phyloP scores from a whole-genome alignment of 169 alveolate genomes.

The Babesia ovata region DNA sequence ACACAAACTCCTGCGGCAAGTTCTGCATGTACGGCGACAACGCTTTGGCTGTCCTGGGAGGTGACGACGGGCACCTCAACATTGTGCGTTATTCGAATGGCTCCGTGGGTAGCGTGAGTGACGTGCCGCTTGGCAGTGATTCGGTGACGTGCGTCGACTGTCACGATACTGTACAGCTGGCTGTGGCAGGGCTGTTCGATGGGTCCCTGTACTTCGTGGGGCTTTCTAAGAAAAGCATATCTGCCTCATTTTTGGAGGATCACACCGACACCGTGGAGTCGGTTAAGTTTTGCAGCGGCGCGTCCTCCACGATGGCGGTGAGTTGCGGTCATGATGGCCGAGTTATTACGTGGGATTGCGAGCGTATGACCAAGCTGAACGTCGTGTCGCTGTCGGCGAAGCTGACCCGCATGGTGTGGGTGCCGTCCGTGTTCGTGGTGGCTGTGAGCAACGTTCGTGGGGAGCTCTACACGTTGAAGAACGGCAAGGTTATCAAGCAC shows the following conservation, averaged over 20 bases:
- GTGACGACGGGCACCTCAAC: conserved; percentile 40
- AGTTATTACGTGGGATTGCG: conserved; percentile 49
- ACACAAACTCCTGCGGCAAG: conserved; percentile 36
- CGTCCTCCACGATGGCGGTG: conserved; percentile 17
- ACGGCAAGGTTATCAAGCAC: conserved; percentile 26
- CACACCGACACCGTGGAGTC: conserved; percentile 53
- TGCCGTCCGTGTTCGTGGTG: conserved; percentile 10
- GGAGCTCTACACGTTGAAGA: conserved; percentile 25
- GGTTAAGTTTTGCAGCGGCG: conserved; percentile 33
- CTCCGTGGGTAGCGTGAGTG: conserved; percentile 19
- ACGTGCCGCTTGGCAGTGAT: conserved; percentile 12
- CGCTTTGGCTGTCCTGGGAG: conserved; percentile 31
- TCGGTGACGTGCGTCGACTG: conserved; percentile 40
- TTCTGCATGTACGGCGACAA: conserved; percentile 21
- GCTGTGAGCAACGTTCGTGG: conserved; percentile 34
- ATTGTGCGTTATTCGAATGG: conserved; percentile 11
- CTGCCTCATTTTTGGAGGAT: conserved; percentile 26
- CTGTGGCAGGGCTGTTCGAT: conserved; percentile 26
- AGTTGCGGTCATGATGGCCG: conserved; percentile 47
- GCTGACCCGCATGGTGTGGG: conserved; percentile 52
- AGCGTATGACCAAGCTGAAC: conserved; percentile 22
- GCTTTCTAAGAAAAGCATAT: conserved; percentile 15
- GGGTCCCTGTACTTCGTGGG: conserved; percentile 32
- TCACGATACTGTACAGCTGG: conserved; percentile 47
- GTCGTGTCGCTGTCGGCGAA: conserved; percentile 13